Evolutionary conservation across 179 eudicot species (phyloP).

Genomic region (Beta corolliflora): DNA sequence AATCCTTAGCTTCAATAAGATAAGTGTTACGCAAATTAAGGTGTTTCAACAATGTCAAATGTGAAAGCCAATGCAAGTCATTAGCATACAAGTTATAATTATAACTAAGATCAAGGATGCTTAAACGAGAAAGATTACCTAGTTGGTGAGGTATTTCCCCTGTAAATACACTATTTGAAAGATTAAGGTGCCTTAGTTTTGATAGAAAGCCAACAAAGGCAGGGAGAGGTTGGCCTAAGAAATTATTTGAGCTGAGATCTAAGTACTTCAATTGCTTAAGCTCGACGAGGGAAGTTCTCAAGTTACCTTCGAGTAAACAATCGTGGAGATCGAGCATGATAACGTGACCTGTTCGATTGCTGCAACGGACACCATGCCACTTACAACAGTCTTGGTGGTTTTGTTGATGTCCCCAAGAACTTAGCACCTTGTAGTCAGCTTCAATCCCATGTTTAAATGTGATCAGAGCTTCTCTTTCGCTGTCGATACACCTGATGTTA

Average conservation of each 20-base stretch:
- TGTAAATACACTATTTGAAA: neutral
- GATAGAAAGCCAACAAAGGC: neutral
- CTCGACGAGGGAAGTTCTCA: slow-evolving; percentile 32
- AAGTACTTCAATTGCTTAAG: slow-evolving; percentile 25
- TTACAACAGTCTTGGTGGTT: neutral
- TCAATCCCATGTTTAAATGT: neutral
- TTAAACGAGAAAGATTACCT: slow-evolving; percentile 15
- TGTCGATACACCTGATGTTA: neutral
- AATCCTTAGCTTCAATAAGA: neutral
- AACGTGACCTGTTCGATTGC: neutral
- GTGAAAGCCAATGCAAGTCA: slow-evolving; percentile 31
- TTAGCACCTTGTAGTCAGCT: neutral
- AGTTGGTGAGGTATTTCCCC: slow-evolving; percentile 26
- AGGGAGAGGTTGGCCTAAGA: neutral
- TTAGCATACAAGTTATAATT: neutral
- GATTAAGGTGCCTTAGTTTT: slow-evolving; percentile 20
- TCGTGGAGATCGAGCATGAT: neutral
- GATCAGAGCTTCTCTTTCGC: neutral
- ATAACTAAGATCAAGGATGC: neutral
- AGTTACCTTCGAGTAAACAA: slow-evolving; percentile 22
- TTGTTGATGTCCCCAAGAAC: neutral
- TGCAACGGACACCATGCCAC: neutral
- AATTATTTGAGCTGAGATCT: slow-evolving; percentile 19
- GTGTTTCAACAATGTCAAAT: slow-evolving; percentile 14
- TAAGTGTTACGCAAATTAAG: neutral